Conservation (phyloP, 192 early-diverging fungal genomes). For the Coemansia aciculifera region DNA sequence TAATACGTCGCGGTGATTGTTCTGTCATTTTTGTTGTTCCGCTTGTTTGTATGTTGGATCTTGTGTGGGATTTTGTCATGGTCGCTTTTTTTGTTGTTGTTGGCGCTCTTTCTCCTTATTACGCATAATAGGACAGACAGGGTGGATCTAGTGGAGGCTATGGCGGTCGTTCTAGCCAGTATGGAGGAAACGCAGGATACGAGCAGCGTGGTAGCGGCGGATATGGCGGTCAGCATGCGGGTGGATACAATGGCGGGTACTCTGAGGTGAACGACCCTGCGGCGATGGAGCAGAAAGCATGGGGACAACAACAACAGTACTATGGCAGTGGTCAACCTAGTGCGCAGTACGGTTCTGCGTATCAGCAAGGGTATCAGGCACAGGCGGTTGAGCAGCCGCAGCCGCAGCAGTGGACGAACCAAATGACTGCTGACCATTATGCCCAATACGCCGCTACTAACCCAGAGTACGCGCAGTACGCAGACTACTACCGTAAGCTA, state of each 20-base stretch:
- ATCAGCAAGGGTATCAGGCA: conserved; percentile 26
- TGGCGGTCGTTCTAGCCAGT: conserved; percentile 22
- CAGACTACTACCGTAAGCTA: conserved; percentile 51
- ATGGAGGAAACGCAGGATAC: conserved; percentile 20
- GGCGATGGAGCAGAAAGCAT: conserved; percentile 17
- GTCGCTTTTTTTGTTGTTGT: conserved; percentile 1
- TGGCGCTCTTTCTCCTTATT: conserved; percentile 12
- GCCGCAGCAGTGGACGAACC: conserved; percentile 52
- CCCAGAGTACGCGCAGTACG: conserved; percentile 55
- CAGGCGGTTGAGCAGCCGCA: conserved; percentile 17
- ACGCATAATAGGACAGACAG: conserved; percentile 18
- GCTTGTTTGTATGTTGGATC: conserved; percentile 11
- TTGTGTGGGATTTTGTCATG: background rate
- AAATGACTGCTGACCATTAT: conserved; percentile 53
- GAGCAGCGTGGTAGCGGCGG: conserved; percentile 19
- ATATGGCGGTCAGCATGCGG: conserved; percentile 10
- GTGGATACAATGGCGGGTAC: conserved; percentile 11
- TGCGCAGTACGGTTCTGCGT: conserved; percentile 12
- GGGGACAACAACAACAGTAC: conserved; percentile 20
- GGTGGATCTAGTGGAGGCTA: conserved; percentile 16
- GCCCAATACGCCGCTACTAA: conserved; percentile 44
- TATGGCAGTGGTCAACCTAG: conserved; percentile 3
- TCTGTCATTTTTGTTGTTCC: conserved; percentile 1
- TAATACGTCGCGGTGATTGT: background rate
- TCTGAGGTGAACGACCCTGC: background rate